Evolutionary conservation across 225 moss, liverwort and hornwort species (phyloP).

Genomic region (Polytrichum commune): DNA sequence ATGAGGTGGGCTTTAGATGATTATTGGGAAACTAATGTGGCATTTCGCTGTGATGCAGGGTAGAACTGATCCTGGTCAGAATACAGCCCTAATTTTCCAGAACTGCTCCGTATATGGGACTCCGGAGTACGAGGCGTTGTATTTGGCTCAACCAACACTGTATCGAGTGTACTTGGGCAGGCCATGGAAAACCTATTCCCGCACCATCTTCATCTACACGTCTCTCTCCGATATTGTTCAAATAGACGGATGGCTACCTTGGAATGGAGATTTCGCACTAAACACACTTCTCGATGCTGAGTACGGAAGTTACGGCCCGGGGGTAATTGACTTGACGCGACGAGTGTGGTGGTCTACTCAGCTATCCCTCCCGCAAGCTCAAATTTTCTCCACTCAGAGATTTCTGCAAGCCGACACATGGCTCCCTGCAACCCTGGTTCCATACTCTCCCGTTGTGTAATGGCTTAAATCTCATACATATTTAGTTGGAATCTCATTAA

Average conservation of each 20-base stretch:
- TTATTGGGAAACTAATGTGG: no score
- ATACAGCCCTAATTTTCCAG: slow-evolving; percentile 70
- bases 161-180: slow-evolving; percentile 63
- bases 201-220: slow-evolving; percentile 49
- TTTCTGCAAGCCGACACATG: slow-evolving; percentile 34
- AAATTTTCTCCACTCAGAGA: slow-evolving; percentile 25
- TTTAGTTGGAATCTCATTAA: background rate
- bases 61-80: slow-evolving; percentile 69
- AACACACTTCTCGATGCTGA: slow-evolving; percentile 68
- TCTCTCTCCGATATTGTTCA: slow-evolving; percentile 18
- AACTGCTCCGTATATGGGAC: slow-evolving; percentile 69
- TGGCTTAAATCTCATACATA: background rate
- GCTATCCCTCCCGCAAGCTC: slow-evolving; percentile 25
- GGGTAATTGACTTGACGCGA: slow-evolving; percentile 21
- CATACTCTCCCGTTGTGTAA: slow-evolving; percentile 22
- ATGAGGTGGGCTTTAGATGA: no score
- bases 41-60: slow-evolving; percentile 35
- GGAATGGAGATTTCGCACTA: slow-evolving; percentile 42
- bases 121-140: slow-evolving; percentile 33
- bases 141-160: slow-evolving; percentile 13
- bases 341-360: slow-evolving; percentile 44
- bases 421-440: slow-evolving; percentile 33
- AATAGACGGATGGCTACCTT: slow-evolving; percentile 34
- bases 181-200: slow-evolving; percentile 79
- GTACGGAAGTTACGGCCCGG: slow-evolving; percentile 48